Evolutionary conservation across 208 protist genomes (phyloP).

Genomic region (Trypanosoma avium): DNA sequence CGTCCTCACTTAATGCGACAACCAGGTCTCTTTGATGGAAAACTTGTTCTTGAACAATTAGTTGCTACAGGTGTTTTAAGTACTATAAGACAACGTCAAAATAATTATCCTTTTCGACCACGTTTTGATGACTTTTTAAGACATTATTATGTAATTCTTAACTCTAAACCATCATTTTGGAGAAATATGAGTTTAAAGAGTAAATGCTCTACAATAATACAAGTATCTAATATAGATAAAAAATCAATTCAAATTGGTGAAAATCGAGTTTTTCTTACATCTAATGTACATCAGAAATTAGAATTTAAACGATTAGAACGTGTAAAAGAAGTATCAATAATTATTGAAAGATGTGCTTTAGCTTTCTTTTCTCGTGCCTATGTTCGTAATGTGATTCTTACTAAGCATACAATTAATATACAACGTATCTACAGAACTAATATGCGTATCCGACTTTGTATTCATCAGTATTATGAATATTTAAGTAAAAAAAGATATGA

Average conservation of each 20-base stretch:
- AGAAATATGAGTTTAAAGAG: not conserved
- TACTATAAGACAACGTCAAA: conserved; percentile 33
- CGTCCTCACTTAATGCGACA: conserved; percentile 40
- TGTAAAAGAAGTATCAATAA: not conserved
- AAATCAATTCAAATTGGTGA: conserved; percentile 8
- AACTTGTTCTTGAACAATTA: conserved; percentile 39
- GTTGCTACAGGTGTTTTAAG: conserved; percentile 43
- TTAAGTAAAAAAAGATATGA: conserved; percentile 11
- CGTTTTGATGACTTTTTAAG: conserved; percentile 6
- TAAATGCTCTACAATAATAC: conserved; percentile 4
- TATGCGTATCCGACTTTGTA: conserved; percentile 20
- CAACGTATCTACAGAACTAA: conserved; percentile 14
- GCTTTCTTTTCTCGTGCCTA: conserved; percentile 12
- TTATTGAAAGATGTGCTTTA: conserved; percentile 2
- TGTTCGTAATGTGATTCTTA: not conserved
- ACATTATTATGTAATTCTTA: conserved; percentile 8
- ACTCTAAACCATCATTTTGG: not conserved
- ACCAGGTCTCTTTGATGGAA: conserved; percentile 34
- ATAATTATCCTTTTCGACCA: conserved; percentile 25
- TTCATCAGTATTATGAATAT: conserved; percentile 23
- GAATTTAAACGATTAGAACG: conserved; percentile 10
- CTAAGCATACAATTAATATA: conserved; percentile 6
- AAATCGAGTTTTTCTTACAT: conserved; percentile 18
- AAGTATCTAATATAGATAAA: not conserved
- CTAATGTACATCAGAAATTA: conserved; percentile 1